Conservation (phyloP, 2,329 filamentous ascomycete genomes). For the Hymenoscyphus repandus region DNA sequence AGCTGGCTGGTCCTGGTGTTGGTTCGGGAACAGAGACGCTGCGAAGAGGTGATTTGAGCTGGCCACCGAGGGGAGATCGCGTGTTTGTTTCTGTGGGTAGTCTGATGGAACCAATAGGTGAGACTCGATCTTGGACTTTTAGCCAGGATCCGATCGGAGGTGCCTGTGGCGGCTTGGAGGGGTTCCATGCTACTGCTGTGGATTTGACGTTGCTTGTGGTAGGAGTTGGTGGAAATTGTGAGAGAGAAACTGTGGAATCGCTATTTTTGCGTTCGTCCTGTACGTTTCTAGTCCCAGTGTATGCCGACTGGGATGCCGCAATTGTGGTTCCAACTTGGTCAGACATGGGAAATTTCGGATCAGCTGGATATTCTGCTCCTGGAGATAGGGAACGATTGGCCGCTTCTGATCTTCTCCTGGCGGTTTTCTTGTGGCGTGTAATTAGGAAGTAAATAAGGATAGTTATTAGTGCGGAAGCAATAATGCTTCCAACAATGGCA, state of each 20-base stretch:
- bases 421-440: constrained; percentile 28
- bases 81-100: constrained; percentile 16
- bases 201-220: constrained; percentile 13
- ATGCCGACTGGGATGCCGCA: constrained; percentile 12
- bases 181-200: constrained; percentile 25
- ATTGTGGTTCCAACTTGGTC: constrained; percentile 17
- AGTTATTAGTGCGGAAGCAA: constrained; percentile 38
- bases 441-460: constrained; percentile 35
- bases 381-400: constrained; percentile 6
- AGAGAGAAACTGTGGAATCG: constrained; percentile 12
- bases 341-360: constrained; percentile 20
- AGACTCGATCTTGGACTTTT: constrained; percentile 21
- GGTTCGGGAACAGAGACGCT: background rate
- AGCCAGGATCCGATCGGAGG: constrained; percentile 24
- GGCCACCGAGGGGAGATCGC: constrained; percentile 15
- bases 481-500: constrained; percentile 38
- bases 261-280: background rate
- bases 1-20: background rate
- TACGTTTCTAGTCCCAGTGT: constrained; percentile 1
- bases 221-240: constrained; percentile 13
- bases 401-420: constrained; percentile 7
- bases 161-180: constrained; percentile 21
- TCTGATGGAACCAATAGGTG: constrained; percentile 23
- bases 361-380: constrained; percentile 10
- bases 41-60: constrained; percentile 23